Evolutionary conservation across 371 early-diverging fungal genomes (phyloP), one percentile per base, ranked within the genome.

Genomic region (Umbelopsis sp.): DNA sequence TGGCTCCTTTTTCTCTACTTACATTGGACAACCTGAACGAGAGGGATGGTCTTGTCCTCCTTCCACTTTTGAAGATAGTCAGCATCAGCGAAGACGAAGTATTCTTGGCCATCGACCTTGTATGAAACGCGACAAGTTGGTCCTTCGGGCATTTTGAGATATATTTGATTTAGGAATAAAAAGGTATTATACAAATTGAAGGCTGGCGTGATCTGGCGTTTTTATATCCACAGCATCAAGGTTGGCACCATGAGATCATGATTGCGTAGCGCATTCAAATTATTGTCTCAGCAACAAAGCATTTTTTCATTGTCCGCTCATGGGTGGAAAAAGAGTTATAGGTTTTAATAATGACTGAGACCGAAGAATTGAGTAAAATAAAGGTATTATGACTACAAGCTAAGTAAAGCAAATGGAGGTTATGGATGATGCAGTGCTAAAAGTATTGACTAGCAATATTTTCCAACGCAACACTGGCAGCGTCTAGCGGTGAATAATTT

Each of bases 21-120:
- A 79, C 79, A 74, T 74, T 80, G 78, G 41, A 79, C 80, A 24
- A 83, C 83, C 25, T 83, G 76, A 11, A 83, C 71, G 37, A 83
- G 62, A 12, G 83, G 83, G 63, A 76, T 76, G 1, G 75, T 72
- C 66, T 77, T 77, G 65, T 83, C 83, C 4, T 70, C 69, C 44
- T 69, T 72, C 78, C 78, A 83, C 65, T 77, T 76, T 51, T 44
- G 4, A 3, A 72, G 74, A 74, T 74, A 74, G 25, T 68, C 76
- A 6, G 67, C 50, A 35, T 79, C 75, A 50, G 79, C 79, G 67
- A 83, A 68, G 16, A 83, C 77, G 52, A 76, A 83, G 71, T 68
- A 83, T 67, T 83, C 80, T n/a, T 68, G 67, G 38, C 72, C 68
- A 24, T 69, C 45, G 22, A 18, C 29, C 18, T 57, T 57, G 57